phyloP scores from a whole-genome alignment of 2,329 filamentous ascomycete genomes.

The Orbilia brochopaga region DNA sequence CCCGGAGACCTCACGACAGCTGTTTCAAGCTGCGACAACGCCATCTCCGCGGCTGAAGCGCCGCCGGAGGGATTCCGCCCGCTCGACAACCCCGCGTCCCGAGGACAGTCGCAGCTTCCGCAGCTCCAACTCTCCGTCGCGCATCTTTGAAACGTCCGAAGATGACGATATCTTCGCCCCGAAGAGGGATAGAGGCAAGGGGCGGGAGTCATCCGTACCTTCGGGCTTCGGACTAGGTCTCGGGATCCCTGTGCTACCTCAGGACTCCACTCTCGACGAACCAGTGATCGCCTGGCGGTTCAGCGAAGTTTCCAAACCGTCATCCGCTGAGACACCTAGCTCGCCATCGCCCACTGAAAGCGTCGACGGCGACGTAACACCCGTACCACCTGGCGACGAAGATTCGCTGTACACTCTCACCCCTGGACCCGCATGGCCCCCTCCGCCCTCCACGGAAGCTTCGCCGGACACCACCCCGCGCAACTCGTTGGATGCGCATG shows the following conservation, averaged over 20 bases:
- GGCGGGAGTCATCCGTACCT: slow-evolving; percentile 26
- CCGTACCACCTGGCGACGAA: slow-evolving; percentile 33
- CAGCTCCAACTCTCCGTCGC: slow-evolving; percentile 20
- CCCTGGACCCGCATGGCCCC: slow-evolving; percentile 43
- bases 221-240: slow-evolving; percentile 44
- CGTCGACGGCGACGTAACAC: slow-evolving; percentile 32
- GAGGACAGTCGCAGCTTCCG: slow-evolving; percentile 29
- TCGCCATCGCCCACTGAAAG: slow-evolving; percentile 47
- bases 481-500: slow-evolving; percentile 30
- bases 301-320: slow-evolving; percentile 29
- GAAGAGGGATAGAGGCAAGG: slow-evolving; percentile 21
- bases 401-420: slow-evolving; percentile 42
- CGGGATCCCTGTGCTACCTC: slow-evolving; percentile 37
- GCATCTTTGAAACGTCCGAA: slow-evolving; percentile 9
- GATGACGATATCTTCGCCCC: slow-evolving; percentile 34
- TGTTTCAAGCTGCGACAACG: slow-evolving; percentile 43
- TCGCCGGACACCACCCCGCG: slow-evolving; percentile 42
- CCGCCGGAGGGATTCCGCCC: slow-evolving; percentile 27
- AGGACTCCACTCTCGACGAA: slow-evolving; percentile 13
- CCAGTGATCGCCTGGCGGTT: slow-evolving; percentile 42
- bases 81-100: slow-evolving; percentile 26
- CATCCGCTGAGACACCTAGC: slow-evolving; percentile 15
- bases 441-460: slow-evolving; percentile 32
- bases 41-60: slow-evolving; percentile 41
- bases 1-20: slow-evolving; percentile 37